Conservation (phyloP, 2,329 filamentous ascomycete species). For the Phaeosphaeria sp. region DNA sequence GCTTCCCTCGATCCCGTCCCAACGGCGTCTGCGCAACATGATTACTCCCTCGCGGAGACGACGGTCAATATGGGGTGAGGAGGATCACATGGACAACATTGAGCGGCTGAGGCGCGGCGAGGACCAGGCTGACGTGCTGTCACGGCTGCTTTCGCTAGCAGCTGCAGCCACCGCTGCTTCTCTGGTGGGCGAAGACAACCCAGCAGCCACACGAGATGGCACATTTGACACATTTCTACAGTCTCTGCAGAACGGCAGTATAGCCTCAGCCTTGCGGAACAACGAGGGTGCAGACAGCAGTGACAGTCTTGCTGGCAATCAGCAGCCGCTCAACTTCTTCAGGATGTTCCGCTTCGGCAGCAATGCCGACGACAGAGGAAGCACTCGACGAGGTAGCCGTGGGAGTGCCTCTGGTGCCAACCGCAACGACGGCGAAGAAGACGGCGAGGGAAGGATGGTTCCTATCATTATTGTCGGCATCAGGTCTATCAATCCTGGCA, state of each 20-base stretch:
- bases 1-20: slow-evolving; percentile 46
- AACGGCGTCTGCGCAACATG: slow-evolving; percentile 49
- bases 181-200: slow-evolving; percentile 65
- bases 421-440: slow-evolving; percentile 40
- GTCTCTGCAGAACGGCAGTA: slow-evolving; percentile 66
- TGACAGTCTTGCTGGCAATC: slow-evolving; percentile 46
- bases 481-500: slow-evolving; percentile 65
- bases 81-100: slow-evolving; percentile 33
- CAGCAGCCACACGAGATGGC: slow-evolving; percentile 64
- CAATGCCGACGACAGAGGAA: slow-evolving; percentile 38
- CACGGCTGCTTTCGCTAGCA: slow-evolving; percentile 66
- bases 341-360: slow-evolving; percentile 72
- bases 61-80: slow-evolving; percentile 53
- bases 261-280: slow-evolving; percentile 61
- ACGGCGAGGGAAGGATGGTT: slow-evolving; percentile 64
- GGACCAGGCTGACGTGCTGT: slow-evolving; percentile 68
- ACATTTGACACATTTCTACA: slow-evolving; percentile 69
- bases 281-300: slow-evolving; percentile 49
- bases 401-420: slow-evolving; percentile 27
- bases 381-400: slow-evolving; percentile 29
- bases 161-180: slow-evolving; percentile 70
- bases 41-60: slow-evolving; percentile 57
- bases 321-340: slow-evolving; percentile 70
- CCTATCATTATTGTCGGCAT: slow-evolving; percentile 75
- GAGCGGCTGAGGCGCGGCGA: slow-evolving; percentile 57